These are phyloP conservation scores for Poronia punctata DNA, from an alignment of 495 filamentous ascomycete species.

Conservation along the genomic window DNA sequence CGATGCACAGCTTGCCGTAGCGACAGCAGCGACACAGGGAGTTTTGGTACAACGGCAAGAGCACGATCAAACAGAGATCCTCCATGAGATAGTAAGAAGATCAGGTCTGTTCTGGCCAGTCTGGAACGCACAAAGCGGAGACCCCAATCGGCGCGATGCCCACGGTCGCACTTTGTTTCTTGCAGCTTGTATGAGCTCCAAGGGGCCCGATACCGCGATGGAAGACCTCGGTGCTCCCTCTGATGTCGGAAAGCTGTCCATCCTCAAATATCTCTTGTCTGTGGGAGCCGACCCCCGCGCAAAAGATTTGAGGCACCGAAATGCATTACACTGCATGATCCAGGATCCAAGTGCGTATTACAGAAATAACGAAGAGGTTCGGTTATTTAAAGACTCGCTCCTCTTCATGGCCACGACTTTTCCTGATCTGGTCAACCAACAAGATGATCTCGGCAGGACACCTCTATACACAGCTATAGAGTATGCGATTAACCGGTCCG, in stretches of 20 bases:
- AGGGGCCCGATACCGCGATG: not conserved
- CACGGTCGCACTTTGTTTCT: slow-evolving; percentile 16
- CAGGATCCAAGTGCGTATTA: not conserved
- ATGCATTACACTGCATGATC: slow-evolving; percentile 10
- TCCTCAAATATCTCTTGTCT: slow-evolving; percentile 9
- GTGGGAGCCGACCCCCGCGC: slow-evolving; percentile 9
- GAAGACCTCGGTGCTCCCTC: not conserved
- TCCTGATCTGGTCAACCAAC: slow-evolving; percentile 10
- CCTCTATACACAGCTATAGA: slow-evolving; percentile 15
- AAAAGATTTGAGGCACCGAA: slow-evolving; percentile 6
- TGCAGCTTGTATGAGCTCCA: slow-evolving; percentile 1
- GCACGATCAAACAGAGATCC: no score
- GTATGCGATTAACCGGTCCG: not conserved
- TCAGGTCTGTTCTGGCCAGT: no score
- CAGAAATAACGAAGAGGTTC: not conserved
- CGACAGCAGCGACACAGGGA: no score
- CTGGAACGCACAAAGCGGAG: no score
- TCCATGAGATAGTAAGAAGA: no score
- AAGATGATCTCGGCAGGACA: slow-evolving; percentile 7
- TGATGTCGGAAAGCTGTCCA: not conserved
- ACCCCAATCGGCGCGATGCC: slow-evolving; percentile 10
- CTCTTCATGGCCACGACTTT: not conserved
- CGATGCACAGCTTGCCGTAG: no score
- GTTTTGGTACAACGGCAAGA: no score
- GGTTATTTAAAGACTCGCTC: no score